phyloP scores from a whole-genome alignment of 495 filamentous ascomycete genomes.

The Xylaria acuta region DNA sequence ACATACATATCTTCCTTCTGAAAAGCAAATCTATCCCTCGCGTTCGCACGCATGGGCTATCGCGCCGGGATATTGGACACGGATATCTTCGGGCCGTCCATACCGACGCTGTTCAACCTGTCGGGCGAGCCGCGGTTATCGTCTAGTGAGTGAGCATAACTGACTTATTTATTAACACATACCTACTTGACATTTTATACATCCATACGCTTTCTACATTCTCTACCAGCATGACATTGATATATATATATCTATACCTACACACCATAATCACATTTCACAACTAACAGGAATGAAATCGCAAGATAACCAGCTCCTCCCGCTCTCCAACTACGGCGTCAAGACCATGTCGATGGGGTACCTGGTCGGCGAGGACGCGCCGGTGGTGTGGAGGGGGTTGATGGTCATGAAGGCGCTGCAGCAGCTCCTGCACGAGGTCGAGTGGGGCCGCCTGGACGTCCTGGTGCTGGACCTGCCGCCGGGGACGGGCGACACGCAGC shows the following conservation, averaged over 20 bases:
- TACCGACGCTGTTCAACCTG: constrained; percentile 88
- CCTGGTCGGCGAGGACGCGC: constrained; percentile 74
- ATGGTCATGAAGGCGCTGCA: constrained; percentile 99
- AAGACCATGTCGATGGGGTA: constrained; percentile 99
- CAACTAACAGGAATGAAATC: not conserved
- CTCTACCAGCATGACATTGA: not conserved
- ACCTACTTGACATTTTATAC: not conserved
- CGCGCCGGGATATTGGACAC: constrained; percentile 89
- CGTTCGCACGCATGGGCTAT: constrained; percentile 79
- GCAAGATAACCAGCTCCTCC: constrained; percentile 79
- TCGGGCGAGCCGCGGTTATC: constrained; percentile 73
- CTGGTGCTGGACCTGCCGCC: constrained; percentile 92
- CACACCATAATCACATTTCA: not conserved
- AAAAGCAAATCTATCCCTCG: constrained; percentile 82
- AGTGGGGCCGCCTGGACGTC: constrained; percentile 84
- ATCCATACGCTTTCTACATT: not conserved
- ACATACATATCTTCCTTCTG: too few species aligned
- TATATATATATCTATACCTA: not conserved
- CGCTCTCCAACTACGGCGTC: constrained; percentile 92
- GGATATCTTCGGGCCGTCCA: constrained; percentile 95
- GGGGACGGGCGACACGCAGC: constrained; percentile 91
- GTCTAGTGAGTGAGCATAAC: constrained; percentile 51
- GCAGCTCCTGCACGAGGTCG: constrained; percentile 91
- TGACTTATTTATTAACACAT: not conserved
- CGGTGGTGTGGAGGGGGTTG: constrained; percentile 94